Evolutionary conservation across 805 yeast species (phyloP).

Genomic region (Teunomyces tritomae): DNA sequence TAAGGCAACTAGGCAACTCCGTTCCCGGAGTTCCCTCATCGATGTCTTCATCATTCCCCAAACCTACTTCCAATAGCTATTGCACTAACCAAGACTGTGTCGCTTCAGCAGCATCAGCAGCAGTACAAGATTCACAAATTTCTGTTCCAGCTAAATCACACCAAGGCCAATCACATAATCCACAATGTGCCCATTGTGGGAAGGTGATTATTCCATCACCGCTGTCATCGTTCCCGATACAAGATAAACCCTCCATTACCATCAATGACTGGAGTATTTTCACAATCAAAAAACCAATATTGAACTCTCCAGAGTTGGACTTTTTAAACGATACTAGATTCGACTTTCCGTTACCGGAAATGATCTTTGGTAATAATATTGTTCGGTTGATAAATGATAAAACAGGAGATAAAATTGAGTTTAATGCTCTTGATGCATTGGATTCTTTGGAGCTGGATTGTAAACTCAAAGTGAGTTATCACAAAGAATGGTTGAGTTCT

Average conservation of each 20-base stretch:
- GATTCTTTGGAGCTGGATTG: constrained; percentile 36
- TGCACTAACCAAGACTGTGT: neutral
- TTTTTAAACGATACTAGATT: constrained; percentile 54
- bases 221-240: constrained; percentile 57
- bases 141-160: constrained; percentile 46
- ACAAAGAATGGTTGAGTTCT: constrained; percentile 70
- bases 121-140: constrained; percentile 7
- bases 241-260: constrained; percentile 66
- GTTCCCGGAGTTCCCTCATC: constrained; percentile 17
- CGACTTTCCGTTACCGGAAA: constrained; percentile 88
- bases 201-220: constrained; percentile 78
- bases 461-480: constrained; percentile 68
- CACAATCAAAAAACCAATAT: constrained; percentile 72
- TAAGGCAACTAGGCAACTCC: constrained; percentile 10
- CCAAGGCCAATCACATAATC: constrained; percentile 35
- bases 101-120: neutral
- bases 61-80: constrained; percentile 1
- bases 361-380: constrained; percentile 88
- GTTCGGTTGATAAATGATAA: constrained; percentile 49
- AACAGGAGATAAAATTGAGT: constrained; percentile 48
- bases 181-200: constrained; percentile 64
- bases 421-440: constrained; percentile 75
- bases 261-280: constrained; percentile 74
- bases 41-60: constrained; percentile 3
- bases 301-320: constrained; percentile 73